Evolutionary conservation across 148 eudicot genomes (phyloP), one percentile per base, ranked within the genome.

Genomic region (Vaccinium corymbosum): DNA sequence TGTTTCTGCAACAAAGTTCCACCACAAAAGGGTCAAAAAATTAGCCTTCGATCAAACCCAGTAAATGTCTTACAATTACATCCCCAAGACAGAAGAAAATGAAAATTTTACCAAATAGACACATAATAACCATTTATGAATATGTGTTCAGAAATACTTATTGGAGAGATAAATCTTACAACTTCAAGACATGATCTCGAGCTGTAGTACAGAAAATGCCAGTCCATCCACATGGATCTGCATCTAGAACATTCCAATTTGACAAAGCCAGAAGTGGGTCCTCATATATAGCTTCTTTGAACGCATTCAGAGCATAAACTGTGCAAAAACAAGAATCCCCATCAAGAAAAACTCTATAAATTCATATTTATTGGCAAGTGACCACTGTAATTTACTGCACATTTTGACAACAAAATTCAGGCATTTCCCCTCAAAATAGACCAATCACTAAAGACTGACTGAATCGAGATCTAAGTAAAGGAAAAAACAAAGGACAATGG

Each of bases 271-370:
- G 82, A 85, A 83, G 83, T 32, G 97, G 97, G 91, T 97, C 99
- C 83, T 97, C 98, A 86, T 90, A 91, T 86, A 97, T 92, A 16
- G 97, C 96, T 91, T 93, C 93, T 83, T 94, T 97, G 91, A 97
- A 93, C 17, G 94, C 82, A 80, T 85, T 88, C 20, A 97, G 93
- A 57, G 93, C 98, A 90, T 90, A 88, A 77, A 94, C 95, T 97
- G 87, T 12, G 27, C 74, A 85, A 88, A 79, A 87, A 76, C 75
- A 56, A 87, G 32, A 82, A 78, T 46, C 22, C 70, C 79, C 35
- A 19, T 42, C 17, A n/a, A 78, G 20, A 68, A 84, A 82, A 52
- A 81, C 16, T 22, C 70, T 10, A 76, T 0, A 62, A 64, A 77
- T 52, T 11, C 77, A 35, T 52, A 61, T 15, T 74, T 25, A 4